phyloP scores from a whole-genome alignment of 768 basidiomycete species.

The Russula foetens region DNA sequence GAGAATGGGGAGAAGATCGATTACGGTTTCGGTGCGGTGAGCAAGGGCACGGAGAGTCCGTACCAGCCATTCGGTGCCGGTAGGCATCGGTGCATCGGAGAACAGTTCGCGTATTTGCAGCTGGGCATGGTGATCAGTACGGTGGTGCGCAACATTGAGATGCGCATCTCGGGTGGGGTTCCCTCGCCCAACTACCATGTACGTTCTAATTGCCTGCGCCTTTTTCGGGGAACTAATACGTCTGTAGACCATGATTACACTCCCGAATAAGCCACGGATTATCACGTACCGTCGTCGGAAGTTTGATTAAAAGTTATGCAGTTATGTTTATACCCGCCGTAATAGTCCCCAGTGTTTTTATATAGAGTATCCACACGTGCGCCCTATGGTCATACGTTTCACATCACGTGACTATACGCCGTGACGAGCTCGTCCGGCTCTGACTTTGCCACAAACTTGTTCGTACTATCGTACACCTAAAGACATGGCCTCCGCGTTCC shows the following conservation, averaged over 20 bases:
- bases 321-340: too few relatives aligned
- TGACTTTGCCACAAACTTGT: too few relatives aligned
- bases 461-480: neutral
- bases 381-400: too few relatives aligned
- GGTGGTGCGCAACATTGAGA: constrained; percentile 66
- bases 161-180: constrained; percentile 58
- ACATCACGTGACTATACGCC: too few relatives aligned
- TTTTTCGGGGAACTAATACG: neutral
- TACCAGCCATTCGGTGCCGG: constrained; percentile 99
- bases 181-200: constrained; percentile 90
- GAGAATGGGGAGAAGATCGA: constrained; percentile 85
- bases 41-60: constrained; percentile 92
- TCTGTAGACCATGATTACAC: constrained; percentile 84
- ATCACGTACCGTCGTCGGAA: constrained; percentile 62
- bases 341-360: too few relatives aligned
- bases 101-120: constrained; percentile 96
- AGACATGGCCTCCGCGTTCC: constrained; percentile 61
- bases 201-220: constrained; percentile 27
- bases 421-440: too few relatives aligned
- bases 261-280: constrained; percentile 64
- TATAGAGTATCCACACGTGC: too few relatives aligned
- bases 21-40: constrained; percentile 91
- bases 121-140: constrained; percentile 76
- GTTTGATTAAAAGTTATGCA: constrained; percentile 33
- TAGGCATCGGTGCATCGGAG: constrained; percentile 90